Evolutionary conservation across 805 yeast species (phyloP), one percentile per base, ranked within the genome.

Genomic region (Sugiyamaella chiloensis): DNA sequence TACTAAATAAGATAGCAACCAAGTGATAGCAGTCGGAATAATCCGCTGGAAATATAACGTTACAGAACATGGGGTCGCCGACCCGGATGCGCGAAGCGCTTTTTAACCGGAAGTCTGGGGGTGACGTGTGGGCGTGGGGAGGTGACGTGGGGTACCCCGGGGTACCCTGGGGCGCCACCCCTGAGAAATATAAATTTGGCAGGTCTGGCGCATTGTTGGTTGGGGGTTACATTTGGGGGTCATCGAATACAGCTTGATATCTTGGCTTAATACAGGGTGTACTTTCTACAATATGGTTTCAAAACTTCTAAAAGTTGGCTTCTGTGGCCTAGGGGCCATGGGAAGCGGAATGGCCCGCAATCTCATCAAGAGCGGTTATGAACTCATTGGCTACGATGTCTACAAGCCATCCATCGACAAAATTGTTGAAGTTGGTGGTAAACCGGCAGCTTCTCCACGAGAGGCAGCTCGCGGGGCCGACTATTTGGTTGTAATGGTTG

Each of bases 301-400:
- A 4, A 23, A 40, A 24, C 30, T 26, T 14, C 44, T 30, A 14
- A 40, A 21, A 20, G 37, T 46, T 8, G 49, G 49, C 5, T 46
- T 46, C 23, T 37, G 46, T 40, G 49, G 49, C 14, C 45, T 46
- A 14, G 49, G 49, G 32, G 49, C 49, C 40, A 46, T 46, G 49
- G 49, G 49, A 21, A 23, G 45, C 16, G 45, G 37, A 12, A 46
- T 46, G 49, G 49, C 49, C 23, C 24, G 23, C 14, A 39, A 46
- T 24, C 21, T 46, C 21, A 34, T 40, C 9, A 19, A 27, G 5
- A 11, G n/a, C 5, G 49, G 49, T 14, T 46, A 19, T 24, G 39
- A 39, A 5, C 24, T 46, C n/a, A 32, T 31, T 5, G 49, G 49
- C 6, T 46, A 21, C n/a, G 49, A 46, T 24, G 45, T 46, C 14